Percentiles rank a stretch among this genome's conserved stretches.
These are phyloP conservation scores for Leishmania aethiopica DNA, from an alignment of 208 protist species.

Conservation along the genomic window DNA sequence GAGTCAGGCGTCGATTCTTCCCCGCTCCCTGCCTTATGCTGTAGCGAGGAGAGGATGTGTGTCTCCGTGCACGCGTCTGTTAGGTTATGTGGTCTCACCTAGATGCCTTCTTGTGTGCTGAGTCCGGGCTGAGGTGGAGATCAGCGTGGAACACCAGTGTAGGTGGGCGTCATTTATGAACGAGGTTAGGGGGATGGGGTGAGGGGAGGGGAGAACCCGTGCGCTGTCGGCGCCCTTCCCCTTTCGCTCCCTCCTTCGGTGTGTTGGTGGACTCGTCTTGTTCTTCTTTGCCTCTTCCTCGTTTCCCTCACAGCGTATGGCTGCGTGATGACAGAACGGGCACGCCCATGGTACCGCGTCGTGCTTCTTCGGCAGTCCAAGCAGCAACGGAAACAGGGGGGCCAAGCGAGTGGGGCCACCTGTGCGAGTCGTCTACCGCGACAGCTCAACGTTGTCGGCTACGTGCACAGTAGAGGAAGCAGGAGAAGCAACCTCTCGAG, in stretches of 20 bases:
- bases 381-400: background rate
- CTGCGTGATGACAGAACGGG: background rate
- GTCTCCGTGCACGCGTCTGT: background rate
- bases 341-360: background rate
- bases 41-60: background rate
- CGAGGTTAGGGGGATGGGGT: background rate
- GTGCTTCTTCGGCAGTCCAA: background rate
- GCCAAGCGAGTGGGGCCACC: no score
- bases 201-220: background rate
- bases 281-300: background rate
- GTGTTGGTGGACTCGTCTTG: background rate
- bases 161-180: background rate
- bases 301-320: background rate
- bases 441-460: background rate
- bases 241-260: background rate
- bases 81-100: background rate
- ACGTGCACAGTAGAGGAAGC: background rate
- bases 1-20: background rate
- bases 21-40: background rate
- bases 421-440: background rate
- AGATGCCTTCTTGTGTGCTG: background rate
- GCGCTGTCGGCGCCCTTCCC: background rate
- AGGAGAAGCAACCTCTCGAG: background rate
- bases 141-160: background rate
- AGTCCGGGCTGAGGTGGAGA: background rate